phyloP scores from a whole-genome alignment of 1,139 yeast species.

The Zygoascus meyerae region DNA sequence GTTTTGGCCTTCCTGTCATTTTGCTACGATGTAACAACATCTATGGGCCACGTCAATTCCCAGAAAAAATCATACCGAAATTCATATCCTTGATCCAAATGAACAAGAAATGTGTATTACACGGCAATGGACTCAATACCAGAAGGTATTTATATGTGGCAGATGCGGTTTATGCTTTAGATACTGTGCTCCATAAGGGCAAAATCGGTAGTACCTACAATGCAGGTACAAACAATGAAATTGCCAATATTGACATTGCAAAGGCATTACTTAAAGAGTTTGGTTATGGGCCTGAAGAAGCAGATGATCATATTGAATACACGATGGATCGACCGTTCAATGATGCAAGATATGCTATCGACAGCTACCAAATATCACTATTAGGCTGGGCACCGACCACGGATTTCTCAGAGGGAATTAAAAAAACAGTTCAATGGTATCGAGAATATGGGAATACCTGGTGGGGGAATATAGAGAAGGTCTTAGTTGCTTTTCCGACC shows the following conservation, averaged over 20 bases:
- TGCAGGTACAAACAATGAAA: slow-evolving; percentile 45
- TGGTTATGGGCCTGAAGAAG: slow-evolving; percentile 20
- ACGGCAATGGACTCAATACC: slow-evolving; percentile 46
- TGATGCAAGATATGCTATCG: slow-evolving; percentile 45
- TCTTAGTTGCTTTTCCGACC: slow-evolving; percentile 27
- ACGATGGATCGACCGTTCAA: slow-evolving; percentile 48
- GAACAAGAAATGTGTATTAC: slow-evolving; percentile 34
- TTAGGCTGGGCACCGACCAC: slow-evolving; percentile 48
- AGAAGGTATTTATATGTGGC: slow-evolving; percentile 45
- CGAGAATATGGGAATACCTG: slow-evolving; percentile 25
- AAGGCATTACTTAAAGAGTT: slow-evolving; percentile 28
- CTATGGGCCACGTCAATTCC: slow-evolving; percentile 52
- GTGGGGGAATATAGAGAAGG: slow-evolving; percentile 28
- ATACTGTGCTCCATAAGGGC: slow-evolving; percentile 34
- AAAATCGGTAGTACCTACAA: slow-evolving; percentile 40
- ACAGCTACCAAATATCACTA: slow-evolving; percentile 33
- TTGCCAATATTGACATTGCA: slow-evolving; percentile 38
- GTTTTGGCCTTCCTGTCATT: slow-evolving; percentile 42
- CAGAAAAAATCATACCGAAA: slow-evolving; percentile 52
- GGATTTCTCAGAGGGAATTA: slow-evolving; percentile 37
- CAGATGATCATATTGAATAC: slow-evolving; percentile 29
- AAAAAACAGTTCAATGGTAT: slow-evolving; percentile 35
- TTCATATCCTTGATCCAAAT: slow-evolving; percentile 31
- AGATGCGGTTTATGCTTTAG: slow-evolving; percentile 46
- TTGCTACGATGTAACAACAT: slow-evolving; percentile 50